phyloP scores from a whole-genome alignment of 2,329 filamentous ascomycete species.

The Neurospora sp. region DNA sequence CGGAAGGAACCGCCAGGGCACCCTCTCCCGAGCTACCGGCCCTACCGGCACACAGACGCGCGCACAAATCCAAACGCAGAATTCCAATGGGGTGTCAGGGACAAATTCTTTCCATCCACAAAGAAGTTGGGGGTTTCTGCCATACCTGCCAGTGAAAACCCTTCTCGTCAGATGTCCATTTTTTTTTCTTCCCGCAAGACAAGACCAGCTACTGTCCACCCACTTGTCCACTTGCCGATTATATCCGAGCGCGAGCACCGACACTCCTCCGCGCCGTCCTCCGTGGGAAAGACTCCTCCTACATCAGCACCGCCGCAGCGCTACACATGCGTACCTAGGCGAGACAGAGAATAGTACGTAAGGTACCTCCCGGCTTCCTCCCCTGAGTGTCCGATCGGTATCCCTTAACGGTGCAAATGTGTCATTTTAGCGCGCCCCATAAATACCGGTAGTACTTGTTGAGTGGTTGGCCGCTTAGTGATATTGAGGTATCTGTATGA shows the following conservation, averaged over 20 bases:
- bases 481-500: too few relatives aligned
- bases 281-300: background rate
- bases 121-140: background rate
- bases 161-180: background rate
- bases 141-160: background rate
- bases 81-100: background rate
- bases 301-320: background rate
- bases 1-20: background rate
- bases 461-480: too few relatives aligned
- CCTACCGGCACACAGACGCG: background rate
- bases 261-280: background rate
- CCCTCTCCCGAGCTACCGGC: background rate
- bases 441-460: too few relatives aligned
- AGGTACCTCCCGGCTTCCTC: too few relatives aligned
- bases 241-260: background rate
- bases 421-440: too few relatives aligned
- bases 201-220: background rate
- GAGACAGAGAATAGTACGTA: background rate
- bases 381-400: too few relatives aligned
- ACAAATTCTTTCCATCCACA: background rate
- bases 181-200: background rate
- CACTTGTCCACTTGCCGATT: background rate
- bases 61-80: background rate
- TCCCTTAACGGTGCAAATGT: too few relatives aligned
- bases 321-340: background rate